Percentiles rank a stretch among this genome's conserved stretches.
Conservation (phyloP, 768 basidiomycete species). For the Boletus sp. region DNA sequence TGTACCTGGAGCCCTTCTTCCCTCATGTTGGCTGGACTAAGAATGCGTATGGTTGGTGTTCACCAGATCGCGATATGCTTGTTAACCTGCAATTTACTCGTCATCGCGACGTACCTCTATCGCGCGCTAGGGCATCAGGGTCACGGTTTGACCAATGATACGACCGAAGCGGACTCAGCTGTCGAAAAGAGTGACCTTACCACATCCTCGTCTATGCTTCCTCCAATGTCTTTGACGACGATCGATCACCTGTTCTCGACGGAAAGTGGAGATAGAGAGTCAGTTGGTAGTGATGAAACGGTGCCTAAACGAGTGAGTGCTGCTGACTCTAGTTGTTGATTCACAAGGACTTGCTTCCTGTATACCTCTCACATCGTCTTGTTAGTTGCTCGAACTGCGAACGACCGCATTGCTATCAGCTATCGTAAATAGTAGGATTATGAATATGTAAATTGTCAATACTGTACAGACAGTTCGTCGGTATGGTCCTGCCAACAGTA, state of each 20-base stretch:
- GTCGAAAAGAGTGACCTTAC: background rate
- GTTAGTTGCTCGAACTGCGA: no score
- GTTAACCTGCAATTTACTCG: conserved; percentile 22
- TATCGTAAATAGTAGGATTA: background rate
- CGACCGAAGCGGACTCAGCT: background rate
- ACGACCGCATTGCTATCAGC: background rate
- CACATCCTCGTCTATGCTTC: background rate
- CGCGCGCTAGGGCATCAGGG: conserved; percentile 9
- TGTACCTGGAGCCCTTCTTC: no score
- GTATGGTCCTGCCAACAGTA: no score
- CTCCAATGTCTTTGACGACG: conserved; percentile 11
- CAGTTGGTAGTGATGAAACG: no score
- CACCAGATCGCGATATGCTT: conserved; percentile 14
- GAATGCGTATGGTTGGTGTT: no score
- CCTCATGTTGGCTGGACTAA: background rate
- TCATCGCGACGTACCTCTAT: conserved; percentile 26
- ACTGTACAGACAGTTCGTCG: no score
- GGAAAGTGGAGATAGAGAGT: no score
- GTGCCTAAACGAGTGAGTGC: background rate
- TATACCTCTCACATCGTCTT: background rate
- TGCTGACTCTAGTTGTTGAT: background rate
- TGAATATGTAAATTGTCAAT: background rate
- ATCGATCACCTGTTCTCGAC: conserved; percentile 5
- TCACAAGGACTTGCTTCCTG: background rate
- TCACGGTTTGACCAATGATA: background rate